These are phyloP conservation scores for Apiospora pterosperma DNA, from an alignment of 2,329 filamentous ascomycete genomes.

Conservation along the genomic window DNA sequence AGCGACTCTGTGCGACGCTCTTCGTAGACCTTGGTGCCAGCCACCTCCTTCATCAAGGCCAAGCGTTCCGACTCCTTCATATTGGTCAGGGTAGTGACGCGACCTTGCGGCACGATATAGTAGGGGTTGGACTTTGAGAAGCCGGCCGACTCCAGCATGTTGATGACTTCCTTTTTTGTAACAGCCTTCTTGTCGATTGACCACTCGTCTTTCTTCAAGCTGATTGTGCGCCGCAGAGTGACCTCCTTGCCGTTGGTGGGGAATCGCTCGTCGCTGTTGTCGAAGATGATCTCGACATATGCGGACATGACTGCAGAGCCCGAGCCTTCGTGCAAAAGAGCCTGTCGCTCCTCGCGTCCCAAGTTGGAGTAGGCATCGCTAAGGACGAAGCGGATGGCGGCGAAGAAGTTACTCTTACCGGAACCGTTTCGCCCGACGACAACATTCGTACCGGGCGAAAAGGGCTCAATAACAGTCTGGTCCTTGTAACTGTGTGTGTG, in stretches of 20 bases:
- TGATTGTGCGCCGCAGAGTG: slow-evolving; percentile 88
- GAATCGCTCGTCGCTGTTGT: slow-evolving; percentile 95
- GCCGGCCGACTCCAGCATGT: slow-evolving; percentile 90
- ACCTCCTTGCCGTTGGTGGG: slow-evolving; percentile 90
- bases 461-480: slow-evolving; percentile 97
- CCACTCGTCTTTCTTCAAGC: slow-evolving; percentile 97
- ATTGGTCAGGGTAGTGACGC: slow-evolving; percentile 92
- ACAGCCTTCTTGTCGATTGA: slow-evolving; percentile 96
- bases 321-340: slow-evolving; percentile 94
- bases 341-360: slow-evolving; percentile 92
- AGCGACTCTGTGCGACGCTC: slow-evolving; percentile 84
- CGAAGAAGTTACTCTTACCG: slow-evolving; percentile 99
- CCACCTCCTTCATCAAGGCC: slow-evolving; percentile 93
- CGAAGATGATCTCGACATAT: slow-evolving; percentile 99
- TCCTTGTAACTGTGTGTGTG: slow-evolving; percentile 95
- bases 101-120: slow-evolving; percentile 97
- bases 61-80: slow-evolving; percentile 96
- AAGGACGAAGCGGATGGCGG: slow-evolving; percentile 95
- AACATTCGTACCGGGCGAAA: slow-evolving; percentile 95
- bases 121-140: slow-evolving; percentile 98
- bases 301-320: slow-evolving; percentile 98
- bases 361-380: slow-evolving; percentile 97
- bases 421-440: slow-evolving; percentile 99
- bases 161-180: slow-evolving; percentile 91
- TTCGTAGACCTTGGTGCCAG: slow-evolving; percentile 96